Evolutionary conservation across 139 green algal genomes (phyloP), one percentile per base, ranked within the genome.

Genomic region (Haematococcus lacustris): DNA sequence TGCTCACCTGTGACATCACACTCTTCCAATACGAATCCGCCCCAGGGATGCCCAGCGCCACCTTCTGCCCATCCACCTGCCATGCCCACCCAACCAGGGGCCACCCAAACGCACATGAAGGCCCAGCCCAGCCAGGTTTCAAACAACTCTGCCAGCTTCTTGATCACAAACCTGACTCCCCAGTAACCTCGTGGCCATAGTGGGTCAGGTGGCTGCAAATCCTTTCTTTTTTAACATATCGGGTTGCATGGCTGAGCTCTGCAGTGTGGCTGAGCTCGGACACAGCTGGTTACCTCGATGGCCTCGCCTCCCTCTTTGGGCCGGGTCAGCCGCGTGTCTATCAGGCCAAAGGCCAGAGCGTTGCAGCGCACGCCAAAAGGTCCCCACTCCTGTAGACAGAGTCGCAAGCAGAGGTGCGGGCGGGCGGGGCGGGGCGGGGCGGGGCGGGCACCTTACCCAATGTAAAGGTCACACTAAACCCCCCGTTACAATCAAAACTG

Each of bases 291-390:
- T 51, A 76, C 76, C 76, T 74, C 28, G 25, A 93, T 90, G 60
- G 32, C 84, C 60, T 82, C 77, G 25, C 71, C 78, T 28, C 70
- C 81, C 64, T 85, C 81, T 66, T 94, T 95, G 43, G 74, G 35
- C 26, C 84, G 73, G 0, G 85, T 91, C 5, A 96, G 78, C 35
- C 89, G 82, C 6, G 91, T 96, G 64, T 87, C 85, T 41, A 96
- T 93, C 53, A 91, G 83, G 38, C 90, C 88, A 61, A 86, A 94
- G 0, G 82, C 82, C 3, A 97, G 73, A 17, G 80, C 83, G 76
- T 96, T 96, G 82, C 85, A 92, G 26, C 91, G 88, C 13, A 97
- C 76, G 70, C 89, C 89, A 78, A 94, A 87, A 23, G 76, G 66
- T 0, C 91, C 91, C 91, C 90, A 96, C 69, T 96, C 91, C 66